Base-by-base conservation (phyloP, 805 yeast species). In the Wickerhamiella lipophila region DNA sequence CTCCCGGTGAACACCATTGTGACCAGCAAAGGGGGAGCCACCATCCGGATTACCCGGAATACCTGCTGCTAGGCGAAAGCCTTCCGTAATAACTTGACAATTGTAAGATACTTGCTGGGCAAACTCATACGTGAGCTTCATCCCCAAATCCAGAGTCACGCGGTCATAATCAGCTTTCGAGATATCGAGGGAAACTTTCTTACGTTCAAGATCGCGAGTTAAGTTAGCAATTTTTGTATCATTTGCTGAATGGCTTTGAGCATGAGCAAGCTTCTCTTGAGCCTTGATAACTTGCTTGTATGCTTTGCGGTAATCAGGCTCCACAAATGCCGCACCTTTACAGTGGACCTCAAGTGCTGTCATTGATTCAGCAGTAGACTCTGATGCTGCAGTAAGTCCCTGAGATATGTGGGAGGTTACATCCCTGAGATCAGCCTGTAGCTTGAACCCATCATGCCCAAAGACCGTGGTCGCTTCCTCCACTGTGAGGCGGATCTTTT, bases 261-360 rank as follows among this genome's bases (percentile, higher is more conserved):
- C 41, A 36, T 12, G 5, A 6, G n/a, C 16, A 15, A n/a, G 22
- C 29, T 42, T 42, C 13, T 42, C 46, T 8, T 21, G 23, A 3
- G 46, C 46, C 7, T 19, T 29, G 19, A 30, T 13, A 21, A 9
- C 22, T 25, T 42, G 18, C 26, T 30, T 29, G 46, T 42, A 22
- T 3, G 46, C 6, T 21, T 15, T 30, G 12, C 44, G 44, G 35
- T 27, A 41, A 3, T 29, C 44, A 9, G 44, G 44, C 23, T 42
- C 46, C 19, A 32, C 25, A 21, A 15, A 29, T 16, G 22, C 23
- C 6, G n/a, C 27, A 12, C 38, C 19, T 12, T 19, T 32, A 26
- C 46, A 42, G 16, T 6, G 6, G 12, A 23, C 29, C 25, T 30
- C 38, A 8, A 42, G 35, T 4, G 13, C 11, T 12, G 13, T 32